Evolutionary conservation across 2,329 filamentous ascomycete genomes (phyloP).

Genomic region (Penicillium aurantiogriseum): DNA sequence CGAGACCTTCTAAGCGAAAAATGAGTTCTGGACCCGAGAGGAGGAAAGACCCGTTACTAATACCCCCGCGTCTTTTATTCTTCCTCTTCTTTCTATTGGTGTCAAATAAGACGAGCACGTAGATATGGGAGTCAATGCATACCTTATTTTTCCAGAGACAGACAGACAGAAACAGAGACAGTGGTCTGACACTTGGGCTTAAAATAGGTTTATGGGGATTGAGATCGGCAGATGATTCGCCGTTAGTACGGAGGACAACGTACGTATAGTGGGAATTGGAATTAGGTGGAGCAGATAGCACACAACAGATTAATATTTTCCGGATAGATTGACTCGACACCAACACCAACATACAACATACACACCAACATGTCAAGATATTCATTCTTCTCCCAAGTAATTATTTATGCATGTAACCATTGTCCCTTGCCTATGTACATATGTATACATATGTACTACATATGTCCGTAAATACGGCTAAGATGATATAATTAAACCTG

Average conservation of each 20-base stretch:
- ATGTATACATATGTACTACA: too few relatives aligned
- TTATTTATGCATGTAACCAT: neutral
- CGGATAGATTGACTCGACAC: neutral
- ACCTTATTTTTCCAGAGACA: neutral
- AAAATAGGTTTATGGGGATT: constrained; percentile 7
- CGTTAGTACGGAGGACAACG: neutral
- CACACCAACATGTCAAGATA: neutral
- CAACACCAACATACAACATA: neutral
- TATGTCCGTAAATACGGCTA: neutral
- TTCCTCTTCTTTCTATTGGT: constrained; percentile 2
- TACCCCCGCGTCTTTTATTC: constrained; percentile 17
- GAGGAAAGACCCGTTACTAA: constrained; percentile 21
- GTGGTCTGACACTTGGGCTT: constrained; percentile 4
- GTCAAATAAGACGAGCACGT: constrained; percentile 6
- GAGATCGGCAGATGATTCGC: constrained; percentile 6
- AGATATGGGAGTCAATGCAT: constrained; percentile 11
- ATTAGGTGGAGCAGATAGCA: neutral
- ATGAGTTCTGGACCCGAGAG: constrained; percentile 4
- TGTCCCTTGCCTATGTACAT: neutral
- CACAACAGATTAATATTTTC: neutral
- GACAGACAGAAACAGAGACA: neutral
- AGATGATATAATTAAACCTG: constrained; percentile 23
- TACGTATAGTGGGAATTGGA: neutral
- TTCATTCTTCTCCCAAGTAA: neutral
- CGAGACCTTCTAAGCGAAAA: constrained; percentile 37